Conservation (phyloP, 169 alveolate genomes). For the Amoebophrya sp. region DNA sequence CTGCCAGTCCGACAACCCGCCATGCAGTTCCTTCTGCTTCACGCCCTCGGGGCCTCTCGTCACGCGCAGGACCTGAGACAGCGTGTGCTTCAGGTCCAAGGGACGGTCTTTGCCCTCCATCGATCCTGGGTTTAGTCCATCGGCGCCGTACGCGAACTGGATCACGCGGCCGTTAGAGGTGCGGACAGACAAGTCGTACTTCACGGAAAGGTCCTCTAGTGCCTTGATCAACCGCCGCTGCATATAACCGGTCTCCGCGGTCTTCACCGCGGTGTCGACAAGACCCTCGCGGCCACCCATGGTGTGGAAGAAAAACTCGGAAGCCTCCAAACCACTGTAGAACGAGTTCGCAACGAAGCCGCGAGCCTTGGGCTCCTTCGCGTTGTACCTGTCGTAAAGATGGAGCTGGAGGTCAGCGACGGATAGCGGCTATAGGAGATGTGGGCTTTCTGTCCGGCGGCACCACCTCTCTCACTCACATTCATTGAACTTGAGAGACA, state of each 20-base stretch:
- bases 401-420: no score
- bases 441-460: slow-evolving; percentile 19
- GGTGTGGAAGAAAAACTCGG: slow-evolving; percentile 98
- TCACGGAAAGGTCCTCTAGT: slow-evolving; percentile 87
- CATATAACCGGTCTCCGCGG: slow-evolving; percentile 99
- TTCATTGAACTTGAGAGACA: no score
- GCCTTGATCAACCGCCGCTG: slow-evolving; percentile 86
- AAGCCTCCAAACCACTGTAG: slow-evolving; percentile 78
- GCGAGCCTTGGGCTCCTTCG: slow-evolving; percentile 84
- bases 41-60: background rate
- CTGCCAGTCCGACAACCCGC: no score
- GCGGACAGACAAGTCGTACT: slow-evolving; percentile 89
- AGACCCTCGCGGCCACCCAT: slow-evolving; percentile 99
- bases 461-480: no score
- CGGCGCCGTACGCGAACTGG: slow-evolving; percentile 96
- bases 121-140: slow-evolving; percentile 79
- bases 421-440: no score
- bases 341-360: slow-evolving; percentile 95
- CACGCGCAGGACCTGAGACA: background rate
- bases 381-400: slow-evolving; percentile 29
- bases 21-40: background rate
- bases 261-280: slow-evolving; percentile 97
- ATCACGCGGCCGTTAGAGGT: slow-evolving; percentile 87
- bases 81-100: slow-evolving; percentile 9
- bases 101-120: slow-evolving; percentile 55